These are phyloP conservation scores for Cichorium intybus DNA, from an alignment of 140 eudicot species.

Conservation along the genomic window DNA sequence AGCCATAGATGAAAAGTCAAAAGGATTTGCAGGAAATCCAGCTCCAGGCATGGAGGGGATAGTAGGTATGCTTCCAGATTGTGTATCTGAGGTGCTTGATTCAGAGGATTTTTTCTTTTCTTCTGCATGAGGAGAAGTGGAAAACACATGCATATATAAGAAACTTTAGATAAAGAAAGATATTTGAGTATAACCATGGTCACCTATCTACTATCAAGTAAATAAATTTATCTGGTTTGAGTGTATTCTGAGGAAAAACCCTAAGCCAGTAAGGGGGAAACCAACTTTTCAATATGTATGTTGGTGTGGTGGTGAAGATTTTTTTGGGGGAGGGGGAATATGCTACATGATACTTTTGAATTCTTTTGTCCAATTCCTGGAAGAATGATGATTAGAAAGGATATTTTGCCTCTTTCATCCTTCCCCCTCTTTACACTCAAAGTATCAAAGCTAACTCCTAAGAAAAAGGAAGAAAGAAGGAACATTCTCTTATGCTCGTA, in stretches of 20 bases:
- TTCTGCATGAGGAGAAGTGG: constrained; percentile 31
- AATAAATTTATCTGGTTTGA: no score
- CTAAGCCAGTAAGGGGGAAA: not conserved
- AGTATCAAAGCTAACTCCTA: constrained; percentile 7
- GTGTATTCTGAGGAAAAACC: no score
- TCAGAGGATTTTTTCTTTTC: constrained; percentile 42
- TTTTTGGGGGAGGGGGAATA: not conserved
- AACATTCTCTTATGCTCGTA: no score
- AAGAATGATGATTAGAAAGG: not conserved
- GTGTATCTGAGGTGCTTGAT: constrained; percentile 43
- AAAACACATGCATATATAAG: constrained; percentile 1
- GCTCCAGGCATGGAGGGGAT: constrained; percentile 42
- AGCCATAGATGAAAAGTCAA: constrained; percentile 89
- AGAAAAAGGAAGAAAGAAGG: not conserved
- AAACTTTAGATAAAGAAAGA: not conserved
- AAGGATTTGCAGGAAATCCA: constrained; percentile 67
- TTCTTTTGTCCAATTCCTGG: constrained; percentile 1
- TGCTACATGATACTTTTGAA: constrained; percentile 16
- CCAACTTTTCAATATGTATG: not conserved
- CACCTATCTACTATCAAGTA: no score
- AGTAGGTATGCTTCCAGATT: constrained; percentile 31
- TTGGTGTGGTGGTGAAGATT: not conserved
- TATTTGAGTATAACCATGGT: not conserved
- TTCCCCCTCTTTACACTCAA: constrained; percentile 17
- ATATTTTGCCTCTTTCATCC: not conserved